Percentiles rank a stretch among this genome's conserved stretches.
Evolutionary conservation across 805 yeast species (phyloP).

Genomic region (Blastobotrys americana): DNA sequence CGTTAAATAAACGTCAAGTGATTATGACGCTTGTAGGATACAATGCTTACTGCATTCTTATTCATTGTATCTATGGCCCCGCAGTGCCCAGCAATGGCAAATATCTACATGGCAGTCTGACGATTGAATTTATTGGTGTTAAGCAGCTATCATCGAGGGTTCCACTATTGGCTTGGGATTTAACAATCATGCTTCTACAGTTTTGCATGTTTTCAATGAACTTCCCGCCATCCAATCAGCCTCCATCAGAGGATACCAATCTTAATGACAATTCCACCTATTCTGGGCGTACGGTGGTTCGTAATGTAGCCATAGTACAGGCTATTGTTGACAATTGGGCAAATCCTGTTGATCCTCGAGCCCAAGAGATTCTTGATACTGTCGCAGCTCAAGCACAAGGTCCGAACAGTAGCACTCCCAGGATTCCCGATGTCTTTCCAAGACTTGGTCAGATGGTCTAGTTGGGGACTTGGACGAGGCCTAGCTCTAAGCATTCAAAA

Average conservation of each 20-base stretch:
- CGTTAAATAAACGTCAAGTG: slow-evolving; percentile 12
- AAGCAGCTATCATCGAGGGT: slow-evolving; percentile 12
- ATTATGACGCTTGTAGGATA: slow-evolving; percentile 14
- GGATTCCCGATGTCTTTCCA: neutral
- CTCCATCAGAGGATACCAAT: neutral
- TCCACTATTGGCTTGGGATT: slow-evolving; percentile 18
- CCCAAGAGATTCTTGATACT: neutral
- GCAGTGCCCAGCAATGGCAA: slow-evolving; percentile 13
- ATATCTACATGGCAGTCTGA: slow-evolving; percentile 20
- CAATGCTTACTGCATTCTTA: slow-evolving; percentile 9
- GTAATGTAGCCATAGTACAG: slow-evolving; percentile 1
- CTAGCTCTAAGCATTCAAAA: neutral
- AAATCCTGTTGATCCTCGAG: neutral
- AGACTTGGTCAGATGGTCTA: neutral
- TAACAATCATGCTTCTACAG: slow-evolving; percentile 16
- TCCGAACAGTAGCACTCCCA: neutral
- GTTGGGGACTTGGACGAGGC: neutral
- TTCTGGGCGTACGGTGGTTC: slow-evolving; percentile 4
- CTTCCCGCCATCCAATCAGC: slow-evolving; percentile 6
- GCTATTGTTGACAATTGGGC: slow-evolving; percentile 6
- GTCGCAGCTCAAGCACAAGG: neutral
- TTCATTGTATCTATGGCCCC: slow-evolving; percentile 11
- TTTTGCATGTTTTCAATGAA: slow-evolving; percentile 14
- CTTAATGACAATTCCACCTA: slow-evolving; percentile 1
- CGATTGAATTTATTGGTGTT: slow-evolving; percentile 21